phyloP scores from a whole-genome alignment of 345 rosid species.

The Heritiera fomes region DNA sequence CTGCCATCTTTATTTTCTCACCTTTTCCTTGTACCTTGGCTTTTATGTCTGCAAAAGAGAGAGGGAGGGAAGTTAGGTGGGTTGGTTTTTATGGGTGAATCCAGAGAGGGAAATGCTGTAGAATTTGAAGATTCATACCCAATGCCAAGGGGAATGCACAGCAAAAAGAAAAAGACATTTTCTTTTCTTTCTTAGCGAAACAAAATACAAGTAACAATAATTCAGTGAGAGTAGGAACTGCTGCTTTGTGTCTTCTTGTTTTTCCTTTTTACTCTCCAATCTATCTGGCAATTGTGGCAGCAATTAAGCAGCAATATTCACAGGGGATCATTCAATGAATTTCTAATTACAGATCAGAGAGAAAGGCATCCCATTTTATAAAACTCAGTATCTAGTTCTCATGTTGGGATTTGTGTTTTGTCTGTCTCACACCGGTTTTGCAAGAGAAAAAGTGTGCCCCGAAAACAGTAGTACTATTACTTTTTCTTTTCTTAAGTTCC shows the following conservation, averaged over 20 bases:
- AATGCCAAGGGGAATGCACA: no score
- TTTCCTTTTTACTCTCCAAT: neutral
- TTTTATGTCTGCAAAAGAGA: constrained; percentile 24
- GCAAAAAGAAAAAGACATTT: no score
- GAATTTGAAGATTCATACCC: constrained; percentile 10
- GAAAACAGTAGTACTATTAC: neutral
- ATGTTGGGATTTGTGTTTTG: constrained; percentile 40
- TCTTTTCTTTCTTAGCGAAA: neutral
- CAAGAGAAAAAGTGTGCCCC: neutral
- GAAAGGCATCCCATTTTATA: neutral
- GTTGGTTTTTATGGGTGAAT: constrained; percentile 16
- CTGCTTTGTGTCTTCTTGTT: neutral
- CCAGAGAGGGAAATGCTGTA: neutral
- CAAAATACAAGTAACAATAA: neutral
- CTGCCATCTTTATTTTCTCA: constrained; percentile 12
- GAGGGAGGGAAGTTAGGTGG: constrained; percentile 12
- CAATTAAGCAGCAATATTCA: neutral
- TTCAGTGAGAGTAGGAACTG: constrained; percentile 2
- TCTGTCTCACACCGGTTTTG: constrained; percentile 23
- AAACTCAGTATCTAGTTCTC: neutral
- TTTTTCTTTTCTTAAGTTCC: neutral
- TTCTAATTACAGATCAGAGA: neutral
- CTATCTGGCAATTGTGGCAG: neutral
- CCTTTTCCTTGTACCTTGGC: constrained; percentile 13
- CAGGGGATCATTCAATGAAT: constrained; percentile 6